A percentile compares a stretch with the other conserved stretches of the same genome.
phyloP scores from a whole-genome alignment of 257 asterid genomes.

The Fraxinus excelsior region DNA sequence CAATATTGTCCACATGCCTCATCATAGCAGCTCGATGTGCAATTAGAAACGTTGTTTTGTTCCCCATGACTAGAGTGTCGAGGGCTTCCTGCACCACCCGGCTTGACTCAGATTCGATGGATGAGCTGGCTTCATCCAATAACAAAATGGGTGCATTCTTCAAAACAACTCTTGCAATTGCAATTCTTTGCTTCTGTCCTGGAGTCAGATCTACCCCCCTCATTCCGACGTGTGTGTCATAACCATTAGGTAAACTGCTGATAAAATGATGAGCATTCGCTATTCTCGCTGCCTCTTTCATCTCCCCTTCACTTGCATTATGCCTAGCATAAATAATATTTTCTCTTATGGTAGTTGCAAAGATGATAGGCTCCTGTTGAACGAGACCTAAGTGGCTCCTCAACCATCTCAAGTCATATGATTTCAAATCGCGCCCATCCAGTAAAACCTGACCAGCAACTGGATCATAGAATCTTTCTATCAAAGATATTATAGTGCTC shows the following conservation, averaged over 20 bases:
- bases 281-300: conserved; percentile 98
- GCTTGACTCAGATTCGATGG: conserved; percentile 96
- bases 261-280: conserved; percentile 99
- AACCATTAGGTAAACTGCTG: conserved; percentile 99
- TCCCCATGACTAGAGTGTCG: conserved; percentile 94
- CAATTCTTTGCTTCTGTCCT: conserved; percentile 96
- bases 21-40: conserved; percentile 99
- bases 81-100: conserved; percentile 97
- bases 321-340: conserved; percentile 97
- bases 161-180: conserved; percentile 86
- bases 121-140: conserved; percentile 96
- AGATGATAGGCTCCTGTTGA: conserved; percentile 97
- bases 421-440: conserved; percentile 89
- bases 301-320: conserved; percentile 99
- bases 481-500: conserved; percentile 92
- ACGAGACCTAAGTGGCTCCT: conserved; percentile 97
- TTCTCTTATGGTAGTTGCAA: conserved; percentile 91
- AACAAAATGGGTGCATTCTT: conserved; percentile 94
- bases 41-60: conserved; percentile 87
- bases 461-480: conserved; percentile 91
- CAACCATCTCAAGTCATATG: conserved; percentile 95
- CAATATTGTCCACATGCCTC: conserved; percentile 97
- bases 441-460: conserved; percentile 89
- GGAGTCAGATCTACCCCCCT: conserved; percentile 99
- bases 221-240: conserved; percentile 99